Base-by-base conservation (phyloP, 108 stramenopile species). In the Skeletonema menzelii region DNA sequence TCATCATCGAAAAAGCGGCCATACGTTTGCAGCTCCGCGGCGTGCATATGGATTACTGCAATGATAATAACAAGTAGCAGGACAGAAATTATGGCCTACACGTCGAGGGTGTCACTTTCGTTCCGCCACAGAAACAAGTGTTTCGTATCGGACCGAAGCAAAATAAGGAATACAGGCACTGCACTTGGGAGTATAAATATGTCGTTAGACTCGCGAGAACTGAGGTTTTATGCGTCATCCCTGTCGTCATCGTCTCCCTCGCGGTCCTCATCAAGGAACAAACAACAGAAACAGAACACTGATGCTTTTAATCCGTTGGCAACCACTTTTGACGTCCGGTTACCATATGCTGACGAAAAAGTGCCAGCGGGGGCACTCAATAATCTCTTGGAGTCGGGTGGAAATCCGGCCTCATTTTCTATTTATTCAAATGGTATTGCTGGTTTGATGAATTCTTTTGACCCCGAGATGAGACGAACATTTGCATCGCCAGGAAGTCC, bases 201-300 rank as follows among this genome's bases (percentile, higher is more conserved):
- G 62, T 73, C 86, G 2, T 34, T 84, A 12, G 86, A 87, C 63
- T 87, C 86, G 28, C 76, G 84, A 28, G 70, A 84, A 63, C 72
- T 87, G 57, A 58, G 83, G 70, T 87, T 87, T 71, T 87, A 76
- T 42, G 63, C 72, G 3, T 49, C 57, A 53, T 20, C 49, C 2
- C 22, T 22, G 47, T 73, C 72, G 12, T 30, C 38, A 55, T 32
- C 53, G 0, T 73, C 72, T 0, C n/a, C 63, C 17, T 31, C 65
- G 0, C 44, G 73, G 44, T 38, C 64, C 59, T 28, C 53, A 30
- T 1, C 34, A 30, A 47, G 22, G 0, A 35, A 26, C 26, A 35
- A 15, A 72, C 24, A 53, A 8, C 24, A 17, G 42, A 26, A 15
- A 34, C 32, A 8, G 42, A 42, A 24, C 58, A 55, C 49, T 22